Evolutionary conservation across 1,284 basidiomycete species (phyloP).

Genomic region (Anthracocystis walkeri): DNA sequence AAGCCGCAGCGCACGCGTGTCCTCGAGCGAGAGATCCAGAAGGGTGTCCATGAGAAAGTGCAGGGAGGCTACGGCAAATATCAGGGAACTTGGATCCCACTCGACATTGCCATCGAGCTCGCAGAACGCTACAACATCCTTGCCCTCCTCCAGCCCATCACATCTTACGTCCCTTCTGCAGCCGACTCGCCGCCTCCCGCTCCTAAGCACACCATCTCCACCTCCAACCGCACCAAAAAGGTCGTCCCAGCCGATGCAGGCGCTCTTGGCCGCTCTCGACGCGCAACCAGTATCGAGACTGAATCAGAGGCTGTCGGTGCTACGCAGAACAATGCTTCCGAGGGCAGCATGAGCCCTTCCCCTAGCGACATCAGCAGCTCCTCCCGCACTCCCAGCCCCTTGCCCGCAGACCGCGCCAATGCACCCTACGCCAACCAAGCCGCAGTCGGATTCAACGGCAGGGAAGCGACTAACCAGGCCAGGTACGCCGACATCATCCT

Average conservation of each 20-base stretch:
- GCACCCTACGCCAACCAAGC: constrained; percentile 36
- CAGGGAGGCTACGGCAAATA: constrained; percentile 99
- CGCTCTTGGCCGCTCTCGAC: constrained; percentile 56
- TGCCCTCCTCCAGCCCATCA: constrained; percentile 86
- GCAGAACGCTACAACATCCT: constrained; percentile 96
- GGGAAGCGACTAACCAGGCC: constrained; percentile 48
- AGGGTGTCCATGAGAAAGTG: constrained; percentile 98
- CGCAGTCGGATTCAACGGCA: constrained; percentile 29
- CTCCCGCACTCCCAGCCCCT: constrained; percentile 87
- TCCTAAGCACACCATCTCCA: constrained; percentile 84
- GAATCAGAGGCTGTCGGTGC: constrained; percentile 58
- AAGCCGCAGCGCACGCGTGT: constrained; percentile 98
- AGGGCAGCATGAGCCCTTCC: constrained; percentile 78
- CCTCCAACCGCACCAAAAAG: constrained; percentile 64
- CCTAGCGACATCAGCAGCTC: constrained; percentile 86
- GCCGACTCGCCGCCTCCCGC: constrained; percentile 91
- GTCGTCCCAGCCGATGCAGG: constrained; percentile 55
- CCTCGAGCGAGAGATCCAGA: constrained; percentile 96
- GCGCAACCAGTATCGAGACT: constrained; percentile 66
- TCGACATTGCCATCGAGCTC: constrained; percentile 86
- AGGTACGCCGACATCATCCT: constrained; percentile 93
- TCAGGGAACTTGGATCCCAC: constrained; percentile 99
- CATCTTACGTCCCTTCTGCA: constrained; percentile 87
- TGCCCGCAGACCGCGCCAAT: constrained; percentile 58
- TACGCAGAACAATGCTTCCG: constrained; percentile 72